A percentile compares a stretch with the other conserved stretches of the same genome.
Conservation (phyloP, 2,329 filamentous ascomycete genomes). For the Ilyonectria sp. region DNA sequence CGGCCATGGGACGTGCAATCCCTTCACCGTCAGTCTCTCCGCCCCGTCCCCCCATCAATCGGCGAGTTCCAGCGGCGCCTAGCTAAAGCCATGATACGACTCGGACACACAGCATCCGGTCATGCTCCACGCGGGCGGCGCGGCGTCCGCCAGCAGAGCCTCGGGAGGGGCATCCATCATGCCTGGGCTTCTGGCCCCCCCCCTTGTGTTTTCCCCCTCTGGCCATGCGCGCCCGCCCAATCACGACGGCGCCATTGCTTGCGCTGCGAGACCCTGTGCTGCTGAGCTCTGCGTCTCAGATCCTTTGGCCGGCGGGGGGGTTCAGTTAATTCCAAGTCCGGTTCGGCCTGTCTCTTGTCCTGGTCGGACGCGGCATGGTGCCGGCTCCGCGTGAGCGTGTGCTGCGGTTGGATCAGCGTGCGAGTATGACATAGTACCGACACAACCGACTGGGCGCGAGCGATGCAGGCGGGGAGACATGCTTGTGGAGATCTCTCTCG, state of each 20-base stretch:
- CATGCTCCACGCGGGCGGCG: constrained; percentile 29
- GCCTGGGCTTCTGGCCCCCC: neutral
- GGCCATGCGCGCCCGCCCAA: constrained; percentile 20
- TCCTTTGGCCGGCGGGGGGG: neutral
- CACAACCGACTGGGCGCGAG: neutral
- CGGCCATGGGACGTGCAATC: constrained; percentile 14
- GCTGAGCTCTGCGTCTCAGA: neutral
- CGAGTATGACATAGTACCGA: neutral
- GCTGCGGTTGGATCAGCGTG: constrained; percentile 1
- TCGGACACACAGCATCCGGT: constrained; percentile 28
- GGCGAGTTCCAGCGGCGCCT: constrained; percentile 27
- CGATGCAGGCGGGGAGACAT: constrained; percentile 4
- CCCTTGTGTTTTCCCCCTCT: constrained; percentile 18
- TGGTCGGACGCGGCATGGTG: constrained; percentile 11
- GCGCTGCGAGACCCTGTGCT: constrained; percentile 1
- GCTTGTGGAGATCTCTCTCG: neutral
- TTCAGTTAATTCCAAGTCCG: neutral
- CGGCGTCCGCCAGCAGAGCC: constrained; percentile 29
- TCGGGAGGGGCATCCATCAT: constrained; percentile 27
- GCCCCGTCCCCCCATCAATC: constrained; percentile 27
- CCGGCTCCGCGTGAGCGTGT: constrained; percentile 17
- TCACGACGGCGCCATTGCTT: constrained; percentile 11
- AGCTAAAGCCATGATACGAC: constrained; percentile 29
- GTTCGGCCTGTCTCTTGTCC: neutral
- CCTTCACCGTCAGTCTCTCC: constrained; percentile 29